Base-by-base conservation (phyloP, 495 filamentous ascomycete genomes). In the Polyplosphaeria fusca region DNA sequence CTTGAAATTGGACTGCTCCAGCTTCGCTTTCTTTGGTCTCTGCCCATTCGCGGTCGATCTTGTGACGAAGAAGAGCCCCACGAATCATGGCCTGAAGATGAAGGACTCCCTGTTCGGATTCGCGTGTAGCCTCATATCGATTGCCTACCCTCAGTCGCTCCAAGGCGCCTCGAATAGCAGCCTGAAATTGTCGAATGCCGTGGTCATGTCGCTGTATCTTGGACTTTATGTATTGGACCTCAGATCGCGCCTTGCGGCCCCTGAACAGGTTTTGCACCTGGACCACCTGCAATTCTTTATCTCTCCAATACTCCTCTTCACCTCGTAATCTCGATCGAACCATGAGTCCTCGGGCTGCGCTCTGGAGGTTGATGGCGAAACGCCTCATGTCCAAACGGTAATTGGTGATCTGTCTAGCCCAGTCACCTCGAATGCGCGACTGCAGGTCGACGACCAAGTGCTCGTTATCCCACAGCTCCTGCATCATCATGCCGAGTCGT, bases 381-480 rank as follows among this genome's bases (percentile, higher is more conserved):
- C 68, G 75, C 26, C 79, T 79, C 86, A 94, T 95, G 49, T 84
- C 81, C 39, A 93, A 76, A 11, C 86, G 79, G 68, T 93, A 94
- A 32, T 82, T 80, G 46, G 83, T 77, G 46, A 95, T 81, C 67
- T 95, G 87, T 16, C 91, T 72, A 0, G 83, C 78, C 78, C 83
- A 88, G 58, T 84, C 82, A 24, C 91, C 94, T 57, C 94, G 81
- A 26, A 96, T 81, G 27, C 82, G 80, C 3, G 91, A 81, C 68
- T 99, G 94, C 24, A 99, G 73, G 35, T 93, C 83, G 27, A 91
- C 69, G 14, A 97, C 73, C 67, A 79, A 74, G 12, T 84, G 79
- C 70, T 99, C 94, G 11, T 80, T 79, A 62, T 94, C 85, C 93
- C 94, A 97, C n/a, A 97, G 76, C 25, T 80, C 69, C 63, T 93